Evolutionary conservation across 352 stramenopile genomes (phyloP), one percentile per base, ranked within the genome.

Genomic region (Phytophthora kernoviae): DNA sequence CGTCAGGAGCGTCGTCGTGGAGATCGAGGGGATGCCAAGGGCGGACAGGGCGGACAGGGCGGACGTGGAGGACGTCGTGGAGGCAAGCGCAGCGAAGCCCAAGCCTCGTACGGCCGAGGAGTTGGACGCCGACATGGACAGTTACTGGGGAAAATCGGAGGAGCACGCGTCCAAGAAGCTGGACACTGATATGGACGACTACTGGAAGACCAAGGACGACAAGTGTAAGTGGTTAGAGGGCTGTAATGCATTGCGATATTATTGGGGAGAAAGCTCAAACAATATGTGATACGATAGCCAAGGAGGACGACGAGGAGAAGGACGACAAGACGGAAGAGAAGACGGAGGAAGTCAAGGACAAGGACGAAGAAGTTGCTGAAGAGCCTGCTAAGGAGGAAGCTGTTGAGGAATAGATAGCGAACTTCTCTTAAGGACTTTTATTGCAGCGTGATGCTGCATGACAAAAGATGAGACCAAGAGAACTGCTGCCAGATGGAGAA

Each of bases 141-240:
- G 54, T 24, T 94, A 94, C 77, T 94, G 86, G 86, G 82, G 81
- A 47, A 94, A 94, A 69, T 93, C 83, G 51, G 72, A 79, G 58
- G 86, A 94, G 66, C 86, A 94, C 61, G 86, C 86, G 20, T 37
- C 76, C 48, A 94, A 94, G 79, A 91, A 91, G 66, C 60, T 94
- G 24, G 86, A 94, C 58, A 73, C 47, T 37, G 86, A 94, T 68
- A 91, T 94, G 86, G 83, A 94, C 63, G 77, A 92, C 61, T 94
- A 94, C 75, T 94, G 86, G 86, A 94, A 94, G 81, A 81, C 59
- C 36, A 94, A 94, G 73, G 77, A 81, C 40, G 72, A 77, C 6
- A 60, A 51, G 42, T 39, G 75, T 84, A 49, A 4, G 65, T 77
- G 41, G n/a, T 54, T 18, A 30, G 8, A 20, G 7, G 24, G 27